Evolutionary conservation across 768 basidiomycete species (phyloP).

Genomic region (Mrakia hoshinonis): DNA sequence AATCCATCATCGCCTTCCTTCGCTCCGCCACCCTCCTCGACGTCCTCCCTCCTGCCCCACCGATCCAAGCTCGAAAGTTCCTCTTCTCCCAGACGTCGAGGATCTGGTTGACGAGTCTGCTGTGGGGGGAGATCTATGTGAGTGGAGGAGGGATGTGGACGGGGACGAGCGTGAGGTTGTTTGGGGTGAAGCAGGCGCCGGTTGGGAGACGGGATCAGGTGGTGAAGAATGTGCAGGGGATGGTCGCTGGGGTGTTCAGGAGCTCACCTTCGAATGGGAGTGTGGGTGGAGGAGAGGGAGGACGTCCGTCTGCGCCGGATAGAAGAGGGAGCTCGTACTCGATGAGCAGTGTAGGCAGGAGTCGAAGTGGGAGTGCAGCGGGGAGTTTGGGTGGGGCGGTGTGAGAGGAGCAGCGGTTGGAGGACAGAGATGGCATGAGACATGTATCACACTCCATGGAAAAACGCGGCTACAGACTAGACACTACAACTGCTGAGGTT

Average conservation of each 20-base stretch:
- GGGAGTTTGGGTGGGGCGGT: not conserved
- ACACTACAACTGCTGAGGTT: too few species aligned
- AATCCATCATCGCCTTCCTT: conserved; percentile 66
- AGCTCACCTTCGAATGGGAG: too few species aligned
- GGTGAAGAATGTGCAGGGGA: too few species aligned
- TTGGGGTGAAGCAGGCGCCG: conserved; percentile 66
- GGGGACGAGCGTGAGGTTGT: conserved; percentile 75
- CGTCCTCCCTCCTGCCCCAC: conserved; percentile 62
- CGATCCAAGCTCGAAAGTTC: conserved; percentile 63
- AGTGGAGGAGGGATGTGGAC: conserved; percentile 87
- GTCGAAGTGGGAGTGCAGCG: not conserved
- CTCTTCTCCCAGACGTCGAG: conserved; percentile 51
- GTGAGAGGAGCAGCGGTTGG: not conserved
- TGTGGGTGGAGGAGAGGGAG: too few species aligned
- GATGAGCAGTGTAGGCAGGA: not conserved
- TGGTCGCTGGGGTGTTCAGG: too few species aligned
- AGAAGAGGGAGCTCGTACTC: conserved; percentile 31
- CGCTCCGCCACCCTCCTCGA: conserved; percentile 59
- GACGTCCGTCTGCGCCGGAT: too few species aligned
- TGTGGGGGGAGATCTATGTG: conserved; percentile 94
- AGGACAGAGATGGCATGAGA: too few species aligned
- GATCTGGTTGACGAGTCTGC: conserved; percentile 83
- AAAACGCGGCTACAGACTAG: too few species aligned
- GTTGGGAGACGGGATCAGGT: too few species aligned
- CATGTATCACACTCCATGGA: too few species aligned